Evolutionary conservation across 352 stramenopile species (phyloP).

Genomic region (Phytophthora crassamura): DNA sequence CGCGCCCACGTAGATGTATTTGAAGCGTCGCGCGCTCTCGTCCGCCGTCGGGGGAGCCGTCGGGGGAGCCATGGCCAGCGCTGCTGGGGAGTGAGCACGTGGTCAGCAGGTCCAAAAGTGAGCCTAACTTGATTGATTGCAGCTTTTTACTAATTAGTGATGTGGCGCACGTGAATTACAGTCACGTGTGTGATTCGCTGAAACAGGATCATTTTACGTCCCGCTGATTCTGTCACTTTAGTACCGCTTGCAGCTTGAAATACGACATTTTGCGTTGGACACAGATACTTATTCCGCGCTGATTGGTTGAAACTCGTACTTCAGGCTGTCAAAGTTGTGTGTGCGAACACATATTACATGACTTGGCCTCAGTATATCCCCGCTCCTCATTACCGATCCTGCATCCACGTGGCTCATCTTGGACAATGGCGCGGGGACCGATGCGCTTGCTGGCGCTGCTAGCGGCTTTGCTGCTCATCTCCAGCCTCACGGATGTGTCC

Average conservation of each 20-base stretch:
- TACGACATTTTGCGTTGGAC: background rate
- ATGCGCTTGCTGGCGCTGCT: slow-evolving; percentile 35
- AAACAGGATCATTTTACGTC: background rate
- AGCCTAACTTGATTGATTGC: too few species aligned
- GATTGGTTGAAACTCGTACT: slow-evolving; percentile 20
- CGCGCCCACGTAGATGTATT: slow-evolving; percentile 32
- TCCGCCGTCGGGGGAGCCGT: slow-evolving; percentile 25
- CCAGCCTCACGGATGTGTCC: slow-evolving; percentile 25
- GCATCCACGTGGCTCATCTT: slow-evolving; percentile 39
- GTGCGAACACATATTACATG: too few species aligned
- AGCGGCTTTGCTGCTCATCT: slow-evolving; percentile 50
- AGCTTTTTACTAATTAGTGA: too few species aligned
- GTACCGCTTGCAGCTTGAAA: background rate
- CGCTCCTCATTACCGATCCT: slow-evolving; percentile 39
- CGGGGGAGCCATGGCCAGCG: slow-evolving; percentile 16
- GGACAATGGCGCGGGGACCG: slow-evolving; percentile 33
- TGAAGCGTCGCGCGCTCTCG: slow-evolving; percentile 32
- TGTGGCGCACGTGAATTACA: background rate
- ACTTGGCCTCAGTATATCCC: too few species aligned
- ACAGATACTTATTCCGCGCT: background rate
- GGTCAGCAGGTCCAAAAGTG: too few species aligned
- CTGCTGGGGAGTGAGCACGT: too few species aligned
- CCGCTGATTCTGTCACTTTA: background rate
- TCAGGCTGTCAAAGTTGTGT: background rate
- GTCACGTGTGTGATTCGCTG: slow-evolving; percentile 10